phyloP scores from a whole-genome alignment of 129 eudicot species.

The Oenanthe sinensis region DNA sequence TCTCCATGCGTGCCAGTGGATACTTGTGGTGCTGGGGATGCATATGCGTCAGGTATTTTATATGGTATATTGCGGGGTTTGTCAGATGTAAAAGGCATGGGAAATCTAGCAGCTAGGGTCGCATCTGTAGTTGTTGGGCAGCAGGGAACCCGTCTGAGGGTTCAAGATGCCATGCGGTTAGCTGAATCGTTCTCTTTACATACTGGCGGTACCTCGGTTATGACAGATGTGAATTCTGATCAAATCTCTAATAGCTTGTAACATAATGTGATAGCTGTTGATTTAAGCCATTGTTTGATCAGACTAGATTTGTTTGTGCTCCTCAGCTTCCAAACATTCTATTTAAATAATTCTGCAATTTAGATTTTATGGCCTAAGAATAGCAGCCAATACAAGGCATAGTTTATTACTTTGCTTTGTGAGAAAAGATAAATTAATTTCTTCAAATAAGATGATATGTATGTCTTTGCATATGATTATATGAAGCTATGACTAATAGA shows the following conservation, averaged over 20 bases:
- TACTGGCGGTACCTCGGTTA: slow-evolving; percentile 30
- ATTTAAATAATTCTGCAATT: neutral
- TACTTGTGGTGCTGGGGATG: slow-evolving; percentile 99
- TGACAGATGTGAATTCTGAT: slow-evolving; percentile 57
- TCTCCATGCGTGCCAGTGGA: slow-evolving; percentile 71
- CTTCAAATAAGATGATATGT: neutral
- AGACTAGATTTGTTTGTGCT: slow-evolving; percentile 1
- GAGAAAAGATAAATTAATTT: neutral
- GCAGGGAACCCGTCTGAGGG: slow-evolving; percentile 89
- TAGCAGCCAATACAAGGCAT: neutral
- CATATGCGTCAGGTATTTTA: slow-evolving; percentile 90
- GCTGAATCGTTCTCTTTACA: slow-evolving; percentile 48
- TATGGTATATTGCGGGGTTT: slow-evolving; percentile 69
- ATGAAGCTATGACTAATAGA: neutral
- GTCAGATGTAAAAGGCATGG: slow-evolving; percentile 79
- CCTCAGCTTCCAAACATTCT: neutral
- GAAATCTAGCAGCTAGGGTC: slow-evolving; percentile 74
- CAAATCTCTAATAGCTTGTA: slow-evolving; percentile 67
- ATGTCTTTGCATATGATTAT: too few species aligned
- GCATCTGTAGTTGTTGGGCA: slow-evolving; percentile 92
- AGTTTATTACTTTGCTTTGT: neutral
- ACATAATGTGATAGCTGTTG: neutral
- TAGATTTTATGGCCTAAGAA: neutral
- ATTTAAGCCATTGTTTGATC: neutral
- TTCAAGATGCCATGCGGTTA: slow-evolving; percentile 68